phyloP scores from a whole-genome alignment of 208 protist species.

The Leishmania mexicana region DNA sequence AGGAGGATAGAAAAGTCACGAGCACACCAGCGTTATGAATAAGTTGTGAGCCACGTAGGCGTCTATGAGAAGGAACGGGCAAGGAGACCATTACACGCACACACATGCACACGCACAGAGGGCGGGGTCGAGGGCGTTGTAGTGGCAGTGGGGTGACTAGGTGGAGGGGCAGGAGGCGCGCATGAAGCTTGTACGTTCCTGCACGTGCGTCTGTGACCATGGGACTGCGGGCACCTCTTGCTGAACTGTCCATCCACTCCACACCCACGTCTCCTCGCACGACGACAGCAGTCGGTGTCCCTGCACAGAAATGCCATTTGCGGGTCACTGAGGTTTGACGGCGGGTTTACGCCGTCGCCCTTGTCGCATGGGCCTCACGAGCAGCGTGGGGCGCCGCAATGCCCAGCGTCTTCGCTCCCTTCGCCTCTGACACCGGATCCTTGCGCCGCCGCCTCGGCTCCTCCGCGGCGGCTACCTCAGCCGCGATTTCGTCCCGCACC shows the following conservation, averaged over 20 bases:
- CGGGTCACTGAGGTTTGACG: neutral
- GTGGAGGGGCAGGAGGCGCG: neutral
- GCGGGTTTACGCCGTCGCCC: neutral
- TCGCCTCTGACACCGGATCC: neutral
- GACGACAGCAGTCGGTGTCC: neutral
- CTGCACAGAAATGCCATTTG: neutral
- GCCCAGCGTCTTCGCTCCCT: neutral
- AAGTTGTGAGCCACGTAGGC: neutral
- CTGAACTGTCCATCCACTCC: neutral
- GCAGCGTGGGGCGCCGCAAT: neutral
- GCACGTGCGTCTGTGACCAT: neutral
- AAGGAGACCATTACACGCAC: neutral
- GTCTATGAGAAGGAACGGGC: neutral
- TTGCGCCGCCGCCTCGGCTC: neutral
- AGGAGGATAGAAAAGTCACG: neutral
- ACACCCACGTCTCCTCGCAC: neutral
- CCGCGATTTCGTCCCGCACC: conserved; percentile 39
- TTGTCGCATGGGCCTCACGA: neutral
- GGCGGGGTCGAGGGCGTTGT: neutral
- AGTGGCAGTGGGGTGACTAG: neutral
- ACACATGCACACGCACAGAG: neutral
- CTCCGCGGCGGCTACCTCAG: conserved; percentile 13
- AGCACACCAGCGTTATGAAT: neutral
- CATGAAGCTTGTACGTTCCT: neutral
- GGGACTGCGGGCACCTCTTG: neutral